Percentiles rank a stretch among this genome's conserved stretches.
Evolutionary conservation across 257 asterid species (phyloP).

Genomic region (Solanum clarkiae): DNA sequence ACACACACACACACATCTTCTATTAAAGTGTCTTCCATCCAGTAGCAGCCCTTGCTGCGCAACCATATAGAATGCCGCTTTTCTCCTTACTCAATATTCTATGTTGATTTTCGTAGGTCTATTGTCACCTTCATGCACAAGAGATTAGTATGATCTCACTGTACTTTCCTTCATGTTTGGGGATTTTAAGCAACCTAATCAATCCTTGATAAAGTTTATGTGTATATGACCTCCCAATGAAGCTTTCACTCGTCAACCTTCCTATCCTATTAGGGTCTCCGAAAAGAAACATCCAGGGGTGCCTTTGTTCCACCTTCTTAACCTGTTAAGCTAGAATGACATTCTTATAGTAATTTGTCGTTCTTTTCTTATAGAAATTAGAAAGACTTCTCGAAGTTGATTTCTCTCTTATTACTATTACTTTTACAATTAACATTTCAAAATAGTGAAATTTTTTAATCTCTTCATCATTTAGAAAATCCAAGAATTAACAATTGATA

Average conservation of each 20-base stretch:
- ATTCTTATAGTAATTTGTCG: background rate
- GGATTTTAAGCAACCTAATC: background rate
- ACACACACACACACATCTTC: background rate
- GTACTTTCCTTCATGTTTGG: background rate
- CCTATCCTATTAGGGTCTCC: background rate
- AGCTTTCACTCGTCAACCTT: background rate
- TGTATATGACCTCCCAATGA: background rate
- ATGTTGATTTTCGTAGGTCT: background rate
- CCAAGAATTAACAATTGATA: too few species aligned
- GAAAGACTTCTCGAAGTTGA: too few species aligned
- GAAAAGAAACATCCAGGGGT: background rate
- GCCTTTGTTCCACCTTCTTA: background rate
- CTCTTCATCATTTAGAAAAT: too few species aligned
- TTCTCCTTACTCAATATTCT: background rate
- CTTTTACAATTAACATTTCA: too few species aligned
- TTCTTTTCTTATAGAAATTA: too few species aligned
- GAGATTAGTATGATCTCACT: background rate
- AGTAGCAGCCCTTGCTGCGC: background rate
- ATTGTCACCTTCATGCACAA: background rate
- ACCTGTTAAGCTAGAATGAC: background rate
- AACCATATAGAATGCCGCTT: background rate
- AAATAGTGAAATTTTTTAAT: too few species aligned
- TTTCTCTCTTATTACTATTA: background rate
- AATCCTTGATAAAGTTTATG: background rate
- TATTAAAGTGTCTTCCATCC: background rate